Percentiles rank a stretch among this genome's conserved stretches.
Evolutionary conservation across 495 filamentous ascomycete species (phyloP).

Genomic region (Friedmanniomyces endolithicus): DNA sequence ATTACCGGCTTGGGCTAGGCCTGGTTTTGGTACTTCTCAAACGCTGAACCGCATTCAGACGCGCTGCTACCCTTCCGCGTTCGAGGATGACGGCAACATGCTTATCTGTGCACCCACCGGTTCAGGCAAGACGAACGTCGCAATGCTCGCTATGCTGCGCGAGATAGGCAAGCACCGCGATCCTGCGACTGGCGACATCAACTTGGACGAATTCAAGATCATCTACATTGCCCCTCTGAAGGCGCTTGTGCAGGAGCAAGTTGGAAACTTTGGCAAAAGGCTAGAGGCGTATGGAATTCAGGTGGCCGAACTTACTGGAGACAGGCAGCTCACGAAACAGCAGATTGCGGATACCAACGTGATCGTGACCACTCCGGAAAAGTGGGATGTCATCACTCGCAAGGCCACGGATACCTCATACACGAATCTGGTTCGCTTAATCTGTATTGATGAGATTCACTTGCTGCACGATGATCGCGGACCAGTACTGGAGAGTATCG

Average conservation of each 20-base stretch:
- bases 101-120: conserved; percentile 94
- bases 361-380: conserved; percentile 97
- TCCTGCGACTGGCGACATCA: conserved; percentile 72
- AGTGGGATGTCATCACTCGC: conserved; percentile 97
- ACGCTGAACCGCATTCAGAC: conserved; percentile 93
- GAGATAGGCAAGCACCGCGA: conserved; percentile 95
- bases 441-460: conserved; percentile 98
- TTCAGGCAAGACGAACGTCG: conserved; percentile 97
- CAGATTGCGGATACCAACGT: conserved; percentile 97
- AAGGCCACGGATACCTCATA: conserved; percentile 96
- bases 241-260: conserved; percentile 90
- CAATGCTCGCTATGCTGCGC: conserved; percentile 89
- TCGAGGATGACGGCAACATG: conserved; percentile 92
- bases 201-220: conserved; percentile 93
- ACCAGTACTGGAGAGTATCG: conserved; percentile 92
- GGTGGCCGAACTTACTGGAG: conserved; percentile 88
- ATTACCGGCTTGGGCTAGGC: conserved; percentile 81
- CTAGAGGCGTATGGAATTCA: conserved; percentile 83
- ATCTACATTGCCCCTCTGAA: conserved; percentile 92
- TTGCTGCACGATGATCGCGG: conserved; percentile 95
- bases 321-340: conserved; percentile 96
- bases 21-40: conserved; percentile 67
- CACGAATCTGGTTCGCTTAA: conserved; percentile 85
- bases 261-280: conserved; percentile 88
- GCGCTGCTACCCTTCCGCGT: conserved; percentile 79